Percentiles rank a stretch among this genome's conserved stretches.
These are phyloP conservation scores for Davidsoniella australis DNA, from an alignment of 2,329 filamentous ascomycete genomes.

Conservation along the genomic window DNA sequence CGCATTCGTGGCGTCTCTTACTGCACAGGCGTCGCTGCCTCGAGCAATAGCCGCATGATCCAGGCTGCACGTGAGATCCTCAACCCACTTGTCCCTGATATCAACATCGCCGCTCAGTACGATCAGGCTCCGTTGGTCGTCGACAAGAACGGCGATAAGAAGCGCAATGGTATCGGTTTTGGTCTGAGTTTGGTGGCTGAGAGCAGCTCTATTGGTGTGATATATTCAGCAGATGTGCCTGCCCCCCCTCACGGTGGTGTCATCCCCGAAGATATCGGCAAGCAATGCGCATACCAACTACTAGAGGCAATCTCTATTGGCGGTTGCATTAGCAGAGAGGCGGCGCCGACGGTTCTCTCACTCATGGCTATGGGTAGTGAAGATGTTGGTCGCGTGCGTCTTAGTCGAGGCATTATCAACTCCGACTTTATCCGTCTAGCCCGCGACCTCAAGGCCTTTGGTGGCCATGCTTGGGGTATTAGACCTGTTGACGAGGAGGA, in stretches of 20 bases:
- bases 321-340: conserved; percentile 60
- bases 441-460: conserved; percentile 75
- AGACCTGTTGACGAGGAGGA: conserved; percentile 53
- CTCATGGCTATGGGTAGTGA: conserved; percentile 98
- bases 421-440: conserved; percentile 68
- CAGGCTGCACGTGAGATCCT: conserved; percentile 73
- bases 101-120: conserved; percentile 73
- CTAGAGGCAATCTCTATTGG: conserved; percentile 68
- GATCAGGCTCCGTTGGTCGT: conserved; percentile 45
- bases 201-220: conserved; percentile 59
- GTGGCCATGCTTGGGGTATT: conserved; percentile 79
- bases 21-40: conserved; percentile 75
- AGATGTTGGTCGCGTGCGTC: conserved; percentile 71
- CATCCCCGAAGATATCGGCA: conserved; percentile 80
- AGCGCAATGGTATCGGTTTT: conserved; percentile 72
- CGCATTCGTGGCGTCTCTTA: conserved; percentile 86
- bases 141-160: conserved; percentile 36
- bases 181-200: conserved; percentile 83
- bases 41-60: conserved; percentile 92
- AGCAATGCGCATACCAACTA: conserved; percentile 73
- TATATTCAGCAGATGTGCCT: conserved; percentile 75
- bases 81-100: conserved; percentile 72
- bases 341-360: conserved; percentile 58
- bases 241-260: conserved; percentile 62
- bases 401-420: conserved; percentile 67